phyloP scores from a whole-genome alignment of 1,284 basidiomycete genomes.

The Ustilago curta region DNA sequence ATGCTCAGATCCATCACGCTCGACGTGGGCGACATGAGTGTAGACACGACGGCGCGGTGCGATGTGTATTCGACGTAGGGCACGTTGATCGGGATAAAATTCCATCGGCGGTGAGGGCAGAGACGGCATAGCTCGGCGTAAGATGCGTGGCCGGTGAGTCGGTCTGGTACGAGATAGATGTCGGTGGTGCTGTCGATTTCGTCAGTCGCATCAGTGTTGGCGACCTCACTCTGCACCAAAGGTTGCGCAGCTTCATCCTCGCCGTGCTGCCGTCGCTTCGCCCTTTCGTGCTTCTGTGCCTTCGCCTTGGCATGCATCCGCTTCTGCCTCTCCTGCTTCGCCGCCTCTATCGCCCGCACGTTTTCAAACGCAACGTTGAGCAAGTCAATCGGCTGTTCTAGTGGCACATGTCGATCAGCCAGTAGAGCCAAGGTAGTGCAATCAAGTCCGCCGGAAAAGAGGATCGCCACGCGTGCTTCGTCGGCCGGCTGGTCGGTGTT shows the following conservation, averaged over 20 bases:
- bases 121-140: constrained; percentile 79
- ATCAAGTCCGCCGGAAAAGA: constrained; percentile 97
- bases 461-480: constrained; percentile 77
- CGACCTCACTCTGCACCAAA: neutral
- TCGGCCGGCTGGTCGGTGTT: constrained; percentile 20
- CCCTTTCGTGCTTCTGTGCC: neutral
- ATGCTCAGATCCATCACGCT: constrained; percentile 77
- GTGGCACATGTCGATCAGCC: constrained; percentile 73
- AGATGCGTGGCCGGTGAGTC: constrained; percentile 82
- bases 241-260: neutral
- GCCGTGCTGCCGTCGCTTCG: constrained; percentile 1
- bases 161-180: constrained; percentile 81
- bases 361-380: constrained; percentile 97
- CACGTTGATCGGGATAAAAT: constrained; percentile 90
- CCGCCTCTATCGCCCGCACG: constrained; percentile 75
- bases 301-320: constrained; percentile 21
- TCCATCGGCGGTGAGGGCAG: constrained; percentile 83
- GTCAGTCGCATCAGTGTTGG: neutral
- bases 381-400: constrained; percentile 84
- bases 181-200: constrained; percentile 7
- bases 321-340: constrained; percentile 54
- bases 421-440: constrained; percentile 85
- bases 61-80: constrained; percentile 77
- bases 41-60: constrained; percentile 11
- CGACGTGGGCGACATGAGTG: constrained; percentile 53